phyloP scores from a whole-genome alignment of 176 grass and related monocot genomes.

The Musa acuminata region DNA sequence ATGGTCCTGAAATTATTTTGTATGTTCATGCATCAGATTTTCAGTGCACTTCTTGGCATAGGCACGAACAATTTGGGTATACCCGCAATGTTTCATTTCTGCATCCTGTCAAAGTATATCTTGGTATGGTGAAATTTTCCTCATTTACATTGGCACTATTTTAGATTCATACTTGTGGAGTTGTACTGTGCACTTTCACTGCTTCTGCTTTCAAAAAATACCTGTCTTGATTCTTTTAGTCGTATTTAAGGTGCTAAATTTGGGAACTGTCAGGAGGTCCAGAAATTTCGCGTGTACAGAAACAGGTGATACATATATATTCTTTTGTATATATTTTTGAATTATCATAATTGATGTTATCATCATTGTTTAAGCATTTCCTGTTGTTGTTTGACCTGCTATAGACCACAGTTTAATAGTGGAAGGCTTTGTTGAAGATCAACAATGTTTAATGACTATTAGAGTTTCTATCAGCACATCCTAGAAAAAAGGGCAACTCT shows the following conservation, averaged over 20 bases:
- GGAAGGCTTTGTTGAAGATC: too few species aligned
- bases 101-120: slow-evolving; percentile 96
- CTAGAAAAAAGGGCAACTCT: too few species aligned
- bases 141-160: neutral
- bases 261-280: slow-evolving; percentile 73
- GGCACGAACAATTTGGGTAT: slow-evolving; percentile 46
- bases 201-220: slow-evolving; percentile 16
- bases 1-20: neutral
- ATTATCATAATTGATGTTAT: neutral
- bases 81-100: slow-evolving; percentile 77
- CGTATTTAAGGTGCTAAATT: slow-evolving; percentile 73
- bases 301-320: slow-evolving; percentile 44
- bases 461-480: too few species aligned
- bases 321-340: neutral
- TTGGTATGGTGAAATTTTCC: slow-evolving; percentile 45
- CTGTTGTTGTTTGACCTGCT: too few species aligned
- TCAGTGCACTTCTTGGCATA: slow-evolving; percentile 55
- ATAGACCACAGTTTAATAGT: too few species aligned
- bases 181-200: slow-evolving; percentile 21
- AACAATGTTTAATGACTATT: too few species aligned
- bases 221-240: slow-evolving; percentile 29
- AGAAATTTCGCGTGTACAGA: slow-evolving; percentile 68
- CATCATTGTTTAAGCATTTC: neutral
- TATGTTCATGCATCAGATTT: slow-evolving; percentile 45
- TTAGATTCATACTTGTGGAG: neutral